A percentile compares a stretch with the other conserved stretches of the same genome.
These are phyloP conservation scores for Alisma plantagoaquatica DNA, from an alignment of 106 monocot species.

Conservation along the genomic window DNA sequence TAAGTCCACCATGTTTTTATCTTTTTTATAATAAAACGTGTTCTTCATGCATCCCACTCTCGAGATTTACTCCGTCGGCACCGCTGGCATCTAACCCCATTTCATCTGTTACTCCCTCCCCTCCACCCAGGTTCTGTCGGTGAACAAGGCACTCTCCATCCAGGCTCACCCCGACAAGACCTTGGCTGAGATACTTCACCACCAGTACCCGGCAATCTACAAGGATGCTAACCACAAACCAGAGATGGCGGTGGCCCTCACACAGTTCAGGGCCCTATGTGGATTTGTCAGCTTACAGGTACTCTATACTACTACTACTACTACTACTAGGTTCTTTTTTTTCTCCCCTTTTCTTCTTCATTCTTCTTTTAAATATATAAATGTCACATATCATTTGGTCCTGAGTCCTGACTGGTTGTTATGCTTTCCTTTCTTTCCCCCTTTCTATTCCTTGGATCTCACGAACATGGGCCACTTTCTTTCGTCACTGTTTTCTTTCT, in stretches of 20 bases:
- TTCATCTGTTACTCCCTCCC: too few species aligned
- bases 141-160: constrained; percentile 84
- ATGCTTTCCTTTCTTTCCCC: too few species aligned
- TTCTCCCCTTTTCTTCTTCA: not conserved
- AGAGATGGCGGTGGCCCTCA: constrained; percentile 90
- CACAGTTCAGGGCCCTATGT: constrained; percentile 79
- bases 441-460: not conserved
- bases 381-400: not conserved
- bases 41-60: too few species aligned
- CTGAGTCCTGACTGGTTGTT: too few species aligned
- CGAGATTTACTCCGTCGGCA: too few species aligned
- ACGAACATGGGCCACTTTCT: too few species aligned
- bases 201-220: constrained; percentile 49
- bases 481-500: too few species aligned
- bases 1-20: not conserved
- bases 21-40: not conserved
- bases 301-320: not conserved
- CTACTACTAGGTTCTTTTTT: too few species aligned
- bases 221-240: constrained; percentile 92
- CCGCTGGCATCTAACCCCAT: too few species aligned
- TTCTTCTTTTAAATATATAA: not conserved
- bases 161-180: constrained; percentile 93
- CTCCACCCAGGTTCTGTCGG: constrained; percentile 83
- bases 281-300: constrained; percentile 67
- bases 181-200: constrained; percentile 52